phyloP scores from a whole-genome alignment of 164 flowering plant genomes.

The Chimonanthus salicifolius region DNA sequence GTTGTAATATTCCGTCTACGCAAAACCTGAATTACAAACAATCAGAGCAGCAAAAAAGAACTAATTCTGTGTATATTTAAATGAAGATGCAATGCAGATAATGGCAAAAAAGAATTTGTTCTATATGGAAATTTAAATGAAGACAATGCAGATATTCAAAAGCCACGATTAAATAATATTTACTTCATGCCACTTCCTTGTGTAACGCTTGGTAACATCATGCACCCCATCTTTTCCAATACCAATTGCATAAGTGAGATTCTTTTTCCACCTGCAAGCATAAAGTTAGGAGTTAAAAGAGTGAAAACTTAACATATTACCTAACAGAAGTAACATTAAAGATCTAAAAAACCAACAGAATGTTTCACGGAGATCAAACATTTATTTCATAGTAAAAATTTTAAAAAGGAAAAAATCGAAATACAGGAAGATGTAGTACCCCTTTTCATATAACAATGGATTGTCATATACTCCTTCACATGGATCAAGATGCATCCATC shows the following conservation, averaged over 20 bases:
- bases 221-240: conserved; percentile 79
- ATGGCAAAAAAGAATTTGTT: not conserved
- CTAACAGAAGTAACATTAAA: not conserved
- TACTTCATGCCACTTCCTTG: conserved; percentile 98
- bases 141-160: not conserved
- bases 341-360: not conserved
- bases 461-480: conserved; percentile 90
- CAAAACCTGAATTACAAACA: conserved; percentile 49
- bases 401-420: not conserved
- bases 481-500: conserved; percentile 99
- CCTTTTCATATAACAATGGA: conserved; percentile 85
- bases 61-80: not conserved
- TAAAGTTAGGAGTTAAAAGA: conserved; percentile 8
- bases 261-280: conserved; percentile 68
- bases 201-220: conserved; percentile 97
- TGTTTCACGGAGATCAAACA: not conserved
- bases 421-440: conserved; percentile 37
- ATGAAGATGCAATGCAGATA: not conserved
- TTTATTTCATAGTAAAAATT: not conserved
- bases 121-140: no score
- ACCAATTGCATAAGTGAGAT: conserved; percentile 69
- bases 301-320: not conserved
- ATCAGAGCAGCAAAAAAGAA: not conserved
- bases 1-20: conserved; percentile 57
- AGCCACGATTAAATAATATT: not conserved